These are phyloP conservation scores for Haplographium delicatum DNA, from an alignment of 495 filamentous ascomycete genomes.

Conservation along the genomic window DNA sequence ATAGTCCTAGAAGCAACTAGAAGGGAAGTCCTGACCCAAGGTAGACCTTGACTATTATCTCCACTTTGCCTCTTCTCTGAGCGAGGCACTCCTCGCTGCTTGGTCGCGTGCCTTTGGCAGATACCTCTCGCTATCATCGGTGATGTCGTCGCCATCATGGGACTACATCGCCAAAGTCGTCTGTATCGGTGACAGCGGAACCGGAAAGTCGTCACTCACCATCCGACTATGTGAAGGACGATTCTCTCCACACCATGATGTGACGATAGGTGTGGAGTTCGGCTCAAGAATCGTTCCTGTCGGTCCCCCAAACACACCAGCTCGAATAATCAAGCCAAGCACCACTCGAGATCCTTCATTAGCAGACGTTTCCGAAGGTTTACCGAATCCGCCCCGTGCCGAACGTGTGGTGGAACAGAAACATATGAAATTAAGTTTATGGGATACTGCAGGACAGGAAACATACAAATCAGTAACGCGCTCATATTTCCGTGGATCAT, in stretches of 20 bases:
- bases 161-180: slow-evolving; percentile 99
- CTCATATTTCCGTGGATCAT: slow-evolving; percentile 91
- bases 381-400: slow-evolving; percentile 31
- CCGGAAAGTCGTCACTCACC: slow-evolving; percentile 84
- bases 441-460: slow-evolving; percentile 98
- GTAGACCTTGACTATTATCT: no score
- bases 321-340: slow-evolving; percentile 23
- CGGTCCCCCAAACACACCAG: slow-evolving; percentile 60
- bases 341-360: slow-evolving; percentile 22
- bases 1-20: no score
- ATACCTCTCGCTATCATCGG: not conserved
- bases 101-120: slow-evolving; percentile 14
- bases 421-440: slow-evolving; percentile 71
- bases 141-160: slow-evolving; percentile 53
- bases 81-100: not conserved
- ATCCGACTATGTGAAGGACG: slow-evolving; percentile 96
- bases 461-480: slow-evolving; percentile 93
- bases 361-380: slow-evolving; percentile 27
- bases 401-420: slow-evolving; percentile 46
- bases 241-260: slow-evolving; percentile 88
- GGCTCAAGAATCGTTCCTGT: slow-evolving; percentile 90
- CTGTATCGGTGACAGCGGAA: slow-evolving; percentile 91
- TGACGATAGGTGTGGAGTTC: slow-evolving; percentile 98
- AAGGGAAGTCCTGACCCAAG: no score
- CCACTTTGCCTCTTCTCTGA: no score